Conservation (phyloP, 371 early-diverging fungal genomes). For the Mucor plumbeus region DNA sequence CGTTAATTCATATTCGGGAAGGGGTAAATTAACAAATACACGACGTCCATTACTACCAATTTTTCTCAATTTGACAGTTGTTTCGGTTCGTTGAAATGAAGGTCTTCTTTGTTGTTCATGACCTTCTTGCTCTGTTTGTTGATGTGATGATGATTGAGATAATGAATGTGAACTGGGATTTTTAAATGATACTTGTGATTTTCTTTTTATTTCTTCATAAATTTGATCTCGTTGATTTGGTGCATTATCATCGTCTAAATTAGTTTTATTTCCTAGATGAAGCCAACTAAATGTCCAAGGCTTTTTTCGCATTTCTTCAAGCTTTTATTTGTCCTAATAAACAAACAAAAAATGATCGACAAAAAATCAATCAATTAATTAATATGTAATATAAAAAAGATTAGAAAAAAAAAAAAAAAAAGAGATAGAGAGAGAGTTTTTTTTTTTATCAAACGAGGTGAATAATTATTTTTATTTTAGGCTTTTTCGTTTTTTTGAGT, state of each 20-base stretch:
- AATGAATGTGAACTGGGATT: not conserved
- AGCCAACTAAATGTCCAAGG: not conserved
- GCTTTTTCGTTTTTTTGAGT: not conserved
- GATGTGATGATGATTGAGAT: too few species aligned
- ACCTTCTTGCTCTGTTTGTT: not conserved
- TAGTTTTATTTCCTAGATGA: not conserved
- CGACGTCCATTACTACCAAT: constrained; percentile 53
- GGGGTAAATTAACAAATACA: constrained; percentile 70
- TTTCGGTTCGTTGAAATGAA: constrained; percentile 16
- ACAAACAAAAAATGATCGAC: not conserved
- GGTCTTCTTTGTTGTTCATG: not conserved
- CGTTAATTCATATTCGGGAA: constrained; percentile 61
- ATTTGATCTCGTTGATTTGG: constrained; percentile 3
- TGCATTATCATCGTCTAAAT: not conserved
- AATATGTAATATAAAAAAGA: not conserved
- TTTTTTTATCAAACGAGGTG: constrained; percentile 7
- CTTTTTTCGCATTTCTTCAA: not conserved
- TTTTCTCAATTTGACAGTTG: constrained; percentile 41
- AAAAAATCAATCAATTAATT: not conserved
- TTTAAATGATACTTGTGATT: not conserved
- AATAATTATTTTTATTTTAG: not conserved
- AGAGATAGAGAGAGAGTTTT: not conserved
- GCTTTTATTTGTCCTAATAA: not conserved
- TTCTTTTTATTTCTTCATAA: constrained; percentile 8
- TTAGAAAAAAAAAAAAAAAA: not conserved